phyloP scores from a whole-genome alignment of 495 filamentous ascomycete species.

The Daldinia caldariorum region DNA sequence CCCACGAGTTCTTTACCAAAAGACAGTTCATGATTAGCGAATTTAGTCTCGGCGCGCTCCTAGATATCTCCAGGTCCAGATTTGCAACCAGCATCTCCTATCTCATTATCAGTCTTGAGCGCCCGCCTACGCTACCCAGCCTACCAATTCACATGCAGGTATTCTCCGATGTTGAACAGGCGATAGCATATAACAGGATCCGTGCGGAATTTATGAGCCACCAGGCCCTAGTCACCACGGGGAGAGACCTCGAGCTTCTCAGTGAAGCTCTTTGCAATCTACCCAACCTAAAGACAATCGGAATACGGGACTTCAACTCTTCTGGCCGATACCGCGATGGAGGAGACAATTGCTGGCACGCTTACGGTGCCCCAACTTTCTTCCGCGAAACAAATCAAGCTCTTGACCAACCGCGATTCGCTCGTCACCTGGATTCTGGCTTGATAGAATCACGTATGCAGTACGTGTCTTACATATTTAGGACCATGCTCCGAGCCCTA shows the following conservation, averaged over 20 bases:
- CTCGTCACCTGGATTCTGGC: background rate
- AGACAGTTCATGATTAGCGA: conserved; percentile 64
- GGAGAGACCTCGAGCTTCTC: conserved; percentile 57
- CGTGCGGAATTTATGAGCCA: conserved; percentile 40
- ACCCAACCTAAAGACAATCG: conserved; percentile 57
- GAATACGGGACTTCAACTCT: conserved; percentile 59
- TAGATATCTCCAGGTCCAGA: conserved; percentile 63
- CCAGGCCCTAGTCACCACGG: conserved; percentile 49
- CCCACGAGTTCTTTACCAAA: conserved; percentile 65
- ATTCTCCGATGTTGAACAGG: background rate
- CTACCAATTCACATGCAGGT: background rate
- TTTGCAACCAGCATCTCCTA: conserved; percentile 54
- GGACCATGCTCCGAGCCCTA: conserved; percentile 47
- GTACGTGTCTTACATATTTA: conserved; percentile 38
- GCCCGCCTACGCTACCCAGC: conserved; percentile 6
- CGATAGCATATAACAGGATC: conserved; percentile 14
- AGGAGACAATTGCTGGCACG: conserved; percentile 23
- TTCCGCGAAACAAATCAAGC: conserved; percentile 2
- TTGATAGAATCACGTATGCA: conserved; percentile 4
- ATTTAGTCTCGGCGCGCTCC: conserved; percentile 58
- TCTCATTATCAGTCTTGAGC: conserved; percentile 60
- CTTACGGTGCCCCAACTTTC: conserved; percentile 51
- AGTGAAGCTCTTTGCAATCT: conserved; percentile 60
- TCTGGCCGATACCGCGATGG: conserved; percentile 39
- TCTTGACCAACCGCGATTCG: conserved; percentile 11